Conservation (phyloP, 352 stramenopile genomes). For the Thalassiosira mediterranea region DNA sequence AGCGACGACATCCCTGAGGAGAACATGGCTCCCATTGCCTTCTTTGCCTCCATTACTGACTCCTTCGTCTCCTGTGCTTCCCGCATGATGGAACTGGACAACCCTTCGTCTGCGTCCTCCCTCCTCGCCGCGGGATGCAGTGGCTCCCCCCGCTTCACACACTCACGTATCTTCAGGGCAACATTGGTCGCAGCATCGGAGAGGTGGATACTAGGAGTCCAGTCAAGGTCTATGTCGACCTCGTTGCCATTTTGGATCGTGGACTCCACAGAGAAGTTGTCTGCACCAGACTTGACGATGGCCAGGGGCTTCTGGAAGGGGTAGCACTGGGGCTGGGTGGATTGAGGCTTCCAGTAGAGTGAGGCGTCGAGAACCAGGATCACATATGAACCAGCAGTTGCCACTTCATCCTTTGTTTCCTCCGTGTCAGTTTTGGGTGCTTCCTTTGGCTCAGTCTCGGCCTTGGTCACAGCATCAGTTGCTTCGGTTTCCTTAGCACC, state of each 20-base stretch:
- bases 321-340: conserved; percentile 56
- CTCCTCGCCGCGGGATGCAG: conserved; percentile 52
- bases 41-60: conserved; percentile 48
- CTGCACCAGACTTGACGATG: conserved; percentile 59
- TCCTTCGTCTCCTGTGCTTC: conserved; percentile 44
- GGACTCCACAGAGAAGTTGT: conserved; percentile 56
- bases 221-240: conserved; percentile 79
- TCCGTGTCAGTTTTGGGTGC: background rate
- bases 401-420: background rate
- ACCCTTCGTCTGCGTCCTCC: conserved; percentile 14
- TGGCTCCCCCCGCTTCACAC: conserved; percentile 63
- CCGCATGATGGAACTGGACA: conserved; percentile 29
- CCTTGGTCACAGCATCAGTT: background rate
- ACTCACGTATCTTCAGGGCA: conserved; percentile 80
- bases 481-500: conserved; percentile 17
- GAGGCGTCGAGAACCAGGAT: conserved; percentile 72
- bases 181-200: conserved; percentile 80
- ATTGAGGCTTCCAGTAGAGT: conserved; percentile 46
- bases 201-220: conserved; percentile 81
- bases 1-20: conserved; percentile 13
- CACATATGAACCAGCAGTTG: conserved; percentile 33
- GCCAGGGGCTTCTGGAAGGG: conserved; percentile 77
- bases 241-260: conserved; percentile 68
- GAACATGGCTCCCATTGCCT: conserved; percentile 45
- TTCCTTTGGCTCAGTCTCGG: background rate